Evolutionary conservation across 129 eudicot genomes (phyloP), one percentile per base, ranked within the genome.

Genomic region (Ambrosia artemisiifolia): DNA sequence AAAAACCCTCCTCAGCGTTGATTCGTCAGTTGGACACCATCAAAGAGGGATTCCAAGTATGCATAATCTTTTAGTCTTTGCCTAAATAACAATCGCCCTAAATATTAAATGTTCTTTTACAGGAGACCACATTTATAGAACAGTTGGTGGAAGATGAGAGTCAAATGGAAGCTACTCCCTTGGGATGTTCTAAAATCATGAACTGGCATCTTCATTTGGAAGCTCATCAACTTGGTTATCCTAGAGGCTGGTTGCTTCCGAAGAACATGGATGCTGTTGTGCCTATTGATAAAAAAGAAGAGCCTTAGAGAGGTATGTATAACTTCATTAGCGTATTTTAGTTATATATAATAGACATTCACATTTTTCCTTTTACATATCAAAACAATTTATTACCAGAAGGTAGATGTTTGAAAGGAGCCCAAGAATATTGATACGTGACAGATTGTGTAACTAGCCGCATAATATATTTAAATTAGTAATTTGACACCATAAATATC

Each of bases 161-260:
- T 65, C 96, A 94, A 79, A 94, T 94, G 99, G 99, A 94, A 86
- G 93, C 86, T 17, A 77, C 71, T 11, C 91, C 95, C 14, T 72
- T n/a, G 11, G 92, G 88, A 49, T 94, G 99, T 77, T 65, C 80
- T 11, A 85, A 74, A 83, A 81, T 90, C 49, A 87, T 90, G 95
- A 94, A 94, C 69, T 94, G 99, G 99, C 99, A 94, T 83, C 96
- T 94, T 73, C 99, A 94, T 78, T 65, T 90, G 83, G 99, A 90
- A 84, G 85, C 99, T 73, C 79, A 50, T 56, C 79, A 73, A 19
- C 82, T 88, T 81, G 76, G 47, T 38, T 94, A 90, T 84, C 99
- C 99, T 32, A 78, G 59, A 74, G 91, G 89, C 46, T 94, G 99
- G 99, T 24, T 86, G 65, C 91, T 94, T 70, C 79, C 82, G 75